Conservation (phyloP, 2,329 filamentous ascomycete species). For the Corinectria fuckeliana region DNA sequence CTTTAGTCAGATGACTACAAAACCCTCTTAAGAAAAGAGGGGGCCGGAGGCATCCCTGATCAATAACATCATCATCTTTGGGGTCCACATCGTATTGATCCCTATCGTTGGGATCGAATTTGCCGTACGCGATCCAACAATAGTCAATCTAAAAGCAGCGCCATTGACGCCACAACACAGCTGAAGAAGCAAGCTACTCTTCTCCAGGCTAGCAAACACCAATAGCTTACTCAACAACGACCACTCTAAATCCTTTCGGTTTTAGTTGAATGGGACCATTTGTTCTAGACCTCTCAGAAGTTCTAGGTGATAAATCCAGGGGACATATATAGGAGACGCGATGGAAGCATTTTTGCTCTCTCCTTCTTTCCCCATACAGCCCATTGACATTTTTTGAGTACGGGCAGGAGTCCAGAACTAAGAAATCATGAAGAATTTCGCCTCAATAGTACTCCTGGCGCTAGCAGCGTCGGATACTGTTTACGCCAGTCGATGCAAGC, state of each 20-base stretch:
- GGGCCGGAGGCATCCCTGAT: not conserved
- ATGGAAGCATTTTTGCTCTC: not conserved
- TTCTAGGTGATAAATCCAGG: not conserved
- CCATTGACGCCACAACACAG: not conserved
- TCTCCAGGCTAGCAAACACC: not conserved
- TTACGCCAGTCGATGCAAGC: not conserved
- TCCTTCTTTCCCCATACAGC: not conserved
- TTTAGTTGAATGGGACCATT: not conserved
- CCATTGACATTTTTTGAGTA: not conserved
- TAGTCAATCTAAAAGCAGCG: not conserved
- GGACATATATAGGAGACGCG: not conserved
- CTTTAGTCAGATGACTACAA: not conserved
- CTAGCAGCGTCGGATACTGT: not conserved
- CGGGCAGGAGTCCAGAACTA: not conserved
- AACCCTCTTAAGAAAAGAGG: not conserved
- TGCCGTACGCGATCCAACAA: too few relatives aligned
- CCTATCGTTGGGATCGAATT: too few relatives aligned
- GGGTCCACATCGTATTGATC: not conserved
- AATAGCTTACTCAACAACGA: not conserved
- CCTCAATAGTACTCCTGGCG: not conserved
- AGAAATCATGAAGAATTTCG: not conserved
- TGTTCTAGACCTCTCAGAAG: not conserved
- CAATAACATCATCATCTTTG: not conserved
- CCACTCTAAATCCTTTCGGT: not conserved
- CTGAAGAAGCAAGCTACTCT: not conserved